A percentile compares a stretch with the other conserved stretches of the same genome.
These are phyloP conservation scores for Plasmodium fragile DNA, from an alignment of 169 alveolate genomes.

Conservation along the genomic window DNA sequence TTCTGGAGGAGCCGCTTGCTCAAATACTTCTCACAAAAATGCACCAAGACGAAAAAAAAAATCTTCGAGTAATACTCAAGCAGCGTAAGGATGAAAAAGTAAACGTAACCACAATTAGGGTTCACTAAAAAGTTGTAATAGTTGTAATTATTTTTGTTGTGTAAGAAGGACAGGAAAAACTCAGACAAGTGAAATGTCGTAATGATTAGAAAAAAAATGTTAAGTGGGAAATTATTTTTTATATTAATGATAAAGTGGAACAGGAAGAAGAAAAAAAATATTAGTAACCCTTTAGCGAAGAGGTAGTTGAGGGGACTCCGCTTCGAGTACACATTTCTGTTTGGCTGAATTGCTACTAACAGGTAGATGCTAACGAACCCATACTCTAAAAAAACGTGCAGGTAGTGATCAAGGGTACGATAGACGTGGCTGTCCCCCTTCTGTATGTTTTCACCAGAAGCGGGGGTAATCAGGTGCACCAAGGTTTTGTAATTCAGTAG, in stretches of 20 bases:
- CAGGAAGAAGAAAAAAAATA: slow-evolving; percentile 51
- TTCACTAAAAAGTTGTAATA: slow-evolving; percentile 58
- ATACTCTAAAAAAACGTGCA: slow-evolving; percentile 33
- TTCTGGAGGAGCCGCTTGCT: slow-evolving; percentile 14
- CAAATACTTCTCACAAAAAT: slow-evolving; percentile 20
- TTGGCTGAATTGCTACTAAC: slow-evolving; percentile 12
- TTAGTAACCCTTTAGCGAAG: slow-evolving; percentile 45
- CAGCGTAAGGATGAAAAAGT: slow-evolving; percentile 41
- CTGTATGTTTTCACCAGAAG: not conserved
- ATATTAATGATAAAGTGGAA: slow-evolving; percentile 39
- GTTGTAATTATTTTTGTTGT: slow-evolving; percentile 41
- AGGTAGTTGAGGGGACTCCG: slow-evolving; percentile 45
- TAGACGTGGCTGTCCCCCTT: not conserved
- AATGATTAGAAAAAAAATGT: slow-evolving; percentile 27
- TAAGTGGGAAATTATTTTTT: slow-evolving; percentile 42
- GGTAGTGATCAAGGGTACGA: not conserved
- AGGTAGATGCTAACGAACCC: slow-evolving; percentile 48
- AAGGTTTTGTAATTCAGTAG: slow-evolving; percentile 33
- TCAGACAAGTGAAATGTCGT: slow-evolving; percentile 60
- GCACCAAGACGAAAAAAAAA: slow-evolving; percentile 22
- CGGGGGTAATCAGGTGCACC: not conserved
- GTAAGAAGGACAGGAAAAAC: slow-evolving; percentile 45
- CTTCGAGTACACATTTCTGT: slow-evolving; percentile 35
- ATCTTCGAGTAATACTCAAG: slow-evolving; percentile 60
- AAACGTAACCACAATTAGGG: slow-evolving; percentile 43